Conservation (phyloP, 116 monocot species). For the Iris pallida region DNA sequence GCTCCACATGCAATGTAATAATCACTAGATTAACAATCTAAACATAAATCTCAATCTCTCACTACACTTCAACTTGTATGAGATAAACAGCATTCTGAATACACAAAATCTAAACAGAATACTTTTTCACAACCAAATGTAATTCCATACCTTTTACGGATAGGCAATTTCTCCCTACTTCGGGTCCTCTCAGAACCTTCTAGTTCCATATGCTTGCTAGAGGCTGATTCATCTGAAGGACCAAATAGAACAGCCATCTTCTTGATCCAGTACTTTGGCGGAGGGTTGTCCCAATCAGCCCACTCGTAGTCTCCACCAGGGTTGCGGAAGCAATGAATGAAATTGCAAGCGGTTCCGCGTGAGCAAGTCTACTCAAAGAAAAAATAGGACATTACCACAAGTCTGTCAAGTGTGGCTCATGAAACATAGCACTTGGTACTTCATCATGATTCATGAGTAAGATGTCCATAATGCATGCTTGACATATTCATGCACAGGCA, state of each 20-base stretch:
- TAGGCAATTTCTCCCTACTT: constrained; percentile 21
- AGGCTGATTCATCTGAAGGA: constrained; percentile 29
- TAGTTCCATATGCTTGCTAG: constrained; percentile 26
- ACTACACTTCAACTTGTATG: no score
- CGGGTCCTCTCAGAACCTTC: constrained; percentile 27
- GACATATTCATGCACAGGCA: no score
- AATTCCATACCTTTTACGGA: constrained; percentile 32
- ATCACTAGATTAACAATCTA: no score
- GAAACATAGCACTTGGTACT: no score
- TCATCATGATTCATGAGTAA: no score
- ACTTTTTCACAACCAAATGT: no score
- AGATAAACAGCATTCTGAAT: no score
- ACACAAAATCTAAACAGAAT: no score
- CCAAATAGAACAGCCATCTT: constrained; percentile 88
- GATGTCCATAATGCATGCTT: no score
- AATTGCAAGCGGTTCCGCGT: constrained; percentile 86
- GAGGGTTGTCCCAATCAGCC: constrained; percentile 96
- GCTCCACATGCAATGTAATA: no score
- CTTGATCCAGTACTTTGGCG: constrained; percentile 80
- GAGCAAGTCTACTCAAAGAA: constrained; percentile 67
- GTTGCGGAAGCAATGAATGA: constrained; percentile 90
- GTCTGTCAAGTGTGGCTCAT: no score
- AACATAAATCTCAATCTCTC: no score
- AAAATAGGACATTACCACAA: background rate
- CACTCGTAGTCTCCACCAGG: constrained; percentile 98